phyloP scores from a whole-genome alignment of 2,329 filamentous ascomycete genomes.

The Aspergillus transmontanensis region DNA sequence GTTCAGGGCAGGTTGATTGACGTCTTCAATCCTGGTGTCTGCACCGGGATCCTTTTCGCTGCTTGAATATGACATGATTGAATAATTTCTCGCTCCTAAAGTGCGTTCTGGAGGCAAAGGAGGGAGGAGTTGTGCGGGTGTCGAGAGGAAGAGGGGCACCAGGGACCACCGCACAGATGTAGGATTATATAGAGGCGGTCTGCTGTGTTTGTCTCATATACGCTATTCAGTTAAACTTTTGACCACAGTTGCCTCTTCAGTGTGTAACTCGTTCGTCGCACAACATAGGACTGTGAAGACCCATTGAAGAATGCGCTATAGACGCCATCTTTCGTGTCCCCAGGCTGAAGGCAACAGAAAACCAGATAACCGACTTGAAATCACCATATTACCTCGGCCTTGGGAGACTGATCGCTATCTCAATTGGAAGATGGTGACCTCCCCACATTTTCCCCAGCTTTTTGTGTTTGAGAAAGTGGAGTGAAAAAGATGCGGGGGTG shows the following conservation, averaged over 20 bases:
- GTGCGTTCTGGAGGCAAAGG: not conserved
- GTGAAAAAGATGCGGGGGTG: not conserved
- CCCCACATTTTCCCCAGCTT: constrained; percentile 1
- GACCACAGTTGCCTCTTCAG: not conserved
- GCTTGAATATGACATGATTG: not conserved
- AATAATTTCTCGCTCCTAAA: not conserved
- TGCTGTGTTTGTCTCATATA: not conserved
- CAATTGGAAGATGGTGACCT: constrained; percentile 1
- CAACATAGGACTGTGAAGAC: not conserved
- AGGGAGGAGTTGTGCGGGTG: not conserved
- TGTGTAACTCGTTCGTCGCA: not conserved
- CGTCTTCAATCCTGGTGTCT: constrained; percentile 18
- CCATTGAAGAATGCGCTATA: not conserved
- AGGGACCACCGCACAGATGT: not conserved
- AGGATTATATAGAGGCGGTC: not conserved
- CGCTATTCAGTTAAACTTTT: not conserved
- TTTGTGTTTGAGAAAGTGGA: constrained; percentile 3
- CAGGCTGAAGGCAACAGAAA: not conserved
- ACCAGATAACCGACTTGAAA: not conserved
- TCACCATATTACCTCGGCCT: not conserved
- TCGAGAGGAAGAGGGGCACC: not conserved
- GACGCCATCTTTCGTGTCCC: not conserved
- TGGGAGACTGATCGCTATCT: not conserved
- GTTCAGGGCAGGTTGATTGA: constrained; percentile 13
- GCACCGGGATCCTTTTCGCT: not conserved